Conservation (phyloP, 495 filamentous ascomycete genomes). For the Penicillium canariense region DNA sequence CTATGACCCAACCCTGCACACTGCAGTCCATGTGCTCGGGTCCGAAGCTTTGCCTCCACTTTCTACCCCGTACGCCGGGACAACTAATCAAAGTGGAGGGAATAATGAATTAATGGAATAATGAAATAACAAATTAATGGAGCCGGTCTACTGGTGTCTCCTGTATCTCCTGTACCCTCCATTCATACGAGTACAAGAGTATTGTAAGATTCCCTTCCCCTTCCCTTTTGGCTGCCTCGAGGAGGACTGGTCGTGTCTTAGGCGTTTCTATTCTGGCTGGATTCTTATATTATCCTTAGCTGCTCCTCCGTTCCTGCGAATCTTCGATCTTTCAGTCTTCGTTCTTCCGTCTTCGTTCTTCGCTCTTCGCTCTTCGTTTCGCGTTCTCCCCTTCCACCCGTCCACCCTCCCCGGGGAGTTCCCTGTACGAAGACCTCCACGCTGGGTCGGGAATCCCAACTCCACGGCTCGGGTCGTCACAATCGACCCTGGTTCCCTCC, state of each 20-base stretch:
- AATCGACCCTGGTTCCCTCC: no score
- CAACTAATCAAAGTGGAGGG: not conserved
- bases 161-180: no score
- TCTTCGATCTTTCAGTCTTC: not conserved
- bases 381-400: not conserved
- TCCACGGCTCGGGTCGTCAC: slow-evolving; percentile 6
- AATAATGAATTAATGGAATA: no score
- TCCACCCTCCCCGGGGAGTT: not conserved
- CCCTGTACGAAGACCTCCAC: slow-evolving; percentile 5
- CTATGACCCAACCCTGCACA: not conserved
- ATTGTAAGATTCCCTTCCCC: not conserved
- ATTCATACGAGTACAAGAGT: no score
- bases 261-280: not conserved
- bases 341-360: not conserved
- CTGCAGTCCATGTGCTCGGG: not conserved
- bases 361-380: not conserved
- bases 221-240: not conserved
- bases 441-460: slow-evolving; percentile 12
- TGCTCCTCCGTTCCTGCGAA: not conserved
- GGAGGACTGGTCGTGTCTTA: not conserved
- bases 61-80: not conserved
- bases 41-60: not conserved
- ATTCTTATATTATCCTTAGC: not conserved
- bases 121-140: no score
- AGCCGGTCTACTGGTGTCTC: no score